These are phyloP conservation scores for Fonsecaea erecta DNA, from an alignment of 2,329 filamentous ascomycete species.

Conservation along the genomic window DNA sequence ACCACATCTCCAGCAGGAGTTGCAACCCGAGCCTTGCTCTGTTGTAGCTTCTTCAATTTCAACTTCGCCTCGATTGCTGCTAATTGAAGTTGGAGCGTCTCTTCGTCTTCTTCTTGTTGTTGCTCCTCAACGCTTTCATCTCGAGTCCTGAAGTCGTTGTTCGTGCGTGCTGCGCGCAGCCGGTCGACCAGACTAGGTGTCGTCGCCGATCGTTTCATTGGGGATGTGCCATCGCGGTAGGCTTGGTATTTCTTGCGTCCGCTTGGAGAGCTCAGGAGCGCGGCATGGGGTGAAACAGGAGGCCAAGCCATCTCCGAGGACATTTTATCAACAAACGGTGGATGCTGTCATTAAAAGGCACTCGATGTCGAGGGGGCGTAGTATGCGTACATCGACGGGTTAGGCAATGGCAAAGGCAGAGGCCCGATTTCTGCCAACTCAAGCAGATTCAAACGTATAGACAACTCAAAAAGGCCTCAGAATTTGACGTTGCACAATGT, in stretches of 20 bases:
- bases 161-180: slow-evolving; percentile 39
- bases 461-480: background rate
- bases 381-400: slow-evolving; percentile 5
- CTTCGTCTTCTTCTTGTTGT: slow-evolving; percentile 80
- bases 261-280: slow-evolving; percentile 71
- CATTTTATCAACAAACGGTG: slow-evolving; percentile 16
- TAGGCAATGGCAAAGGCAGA: background rate
- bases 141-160: slow-evolving; percentile 35
- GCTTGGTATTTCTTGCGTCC: slow-evolving; percentile 77
- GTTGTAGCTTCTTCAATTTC: slow-evolving; percentile 84
- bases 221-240: slow-evolving; percentile 70
- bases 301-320: slow-evolving; percentile 56
- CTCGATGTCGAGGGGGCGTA: background rate
- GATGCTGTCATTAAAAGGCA: background rate
- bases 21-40: slow-evolving; percentile 56
- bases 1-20: slow-evolving; percentile 30
- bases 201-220: slow-evolving; percentile 58
- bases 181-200: slow-evolving; percentile 47
- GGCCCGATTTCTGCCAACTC: background rate
- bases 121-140: slow-evolving; percentile 61
- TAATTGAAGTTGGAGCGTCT: slow-evolving; percentile 82
- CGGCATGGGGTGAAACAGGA: slow-evolving; percentile 66
- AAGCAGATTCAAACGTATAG: background rate
- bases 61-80: slow-evolving; percentile 87
- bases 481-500: background rate